Evolutionary conservation across 1,284 basidiomycete species (phyloP).

Genomic region (Cyathus olla): DNA sequence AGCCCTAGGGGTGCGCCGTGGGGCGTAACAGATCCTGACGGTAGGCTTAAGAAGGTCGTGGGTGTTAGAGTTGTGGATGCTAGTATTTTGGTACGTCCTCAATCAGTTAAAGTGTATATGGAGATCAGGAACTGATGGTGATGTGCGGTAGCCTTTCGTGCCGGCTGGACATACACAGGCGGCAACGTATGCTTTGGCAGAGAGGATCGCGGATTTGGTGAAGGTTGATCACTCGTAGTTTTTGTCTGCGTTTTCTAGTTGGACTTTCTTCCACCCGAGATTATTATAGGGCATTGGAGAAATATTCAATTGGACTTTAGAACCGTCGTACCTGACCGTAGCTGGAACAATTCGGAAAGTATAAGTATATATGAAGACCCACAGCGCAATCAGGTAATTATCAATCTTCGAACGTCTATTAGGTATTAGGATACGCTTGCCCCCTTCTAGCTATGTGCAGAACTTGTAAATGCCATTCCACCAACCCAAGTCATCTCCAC

Average conservation of each 20-base stretch:
- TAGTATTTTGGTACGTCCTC: slow-evolving; percentile 28
- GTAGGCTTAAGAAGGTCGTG: slow-evolving; percentile 28
- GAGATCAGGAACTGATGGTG: background rate
- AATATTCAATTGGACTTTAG: no score
- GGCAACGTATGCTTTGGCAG: slow-evolving; percentile 21
- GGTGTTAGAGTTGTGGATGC: slow-evolving; percentile 38
- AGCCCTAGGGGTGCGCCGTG: slow-evolving; percentile 13
- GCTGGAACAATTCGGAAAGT: no score
- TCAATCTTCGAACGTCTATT: no score
- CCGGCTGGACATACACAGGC: slow-evolving; percentile 26
- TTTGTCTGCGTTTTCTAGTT: background rate
- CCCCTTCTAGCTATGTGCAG: no score
- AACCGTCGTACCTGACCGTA: no score
- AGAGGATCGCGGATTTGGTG: slow-evolving; percentile 26
- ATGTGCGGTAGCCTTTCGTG: slow-evolving; percentile 17
- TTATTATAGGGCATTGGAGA: no score
- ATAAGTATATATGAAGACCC: no score
- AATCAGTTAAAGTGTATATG: background rate
- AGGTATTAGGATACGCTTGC: no score
- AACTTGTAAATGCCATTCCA: no score
- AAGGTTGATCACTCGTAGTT: slow-evolving; percentile 6
- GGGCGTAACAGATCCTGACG: slow-evolving; percentile 35
- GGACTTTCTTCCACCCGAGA: no score
- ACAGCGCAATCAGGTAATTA: no score
- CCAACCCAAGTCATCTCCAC: no score